A percentile compares a stretch with the other conserved stretches of the same genome.
Evolutionary conservation across 768 basidiomycete genomes (phyloP).

Genomic region (Clitopilus hobsonii): DNA sequence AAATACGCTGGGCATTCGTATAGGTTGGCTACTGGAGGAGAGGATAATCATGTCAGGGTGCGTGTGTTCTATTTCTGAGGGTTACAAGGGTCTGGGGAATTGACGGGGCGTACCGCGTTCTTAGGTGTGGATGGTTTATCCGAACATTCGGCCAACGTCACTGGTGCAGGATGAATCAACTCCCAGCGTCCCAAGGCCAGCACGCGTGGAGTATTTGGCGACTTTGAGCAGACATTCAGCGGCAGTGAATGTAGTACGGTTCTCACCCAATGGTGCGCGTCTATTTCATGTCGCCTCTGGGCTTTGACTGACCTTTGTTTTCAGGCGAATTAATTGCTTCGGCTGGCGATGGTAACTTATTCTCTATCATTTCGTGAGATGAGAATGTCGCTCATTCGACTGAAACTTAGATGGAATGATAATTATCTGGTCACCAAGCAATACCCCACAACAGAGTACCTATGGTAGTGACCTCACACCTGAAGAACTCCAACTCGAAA

Average conservation of each 20-base stretch:
- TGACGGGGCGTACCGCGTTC: conserved; percentile 4
- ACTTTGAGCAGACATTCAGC: conserved; percentile 91
- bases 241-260: conserved; percentile 94
- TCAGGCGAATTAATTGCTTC: conserved; percentile 90
- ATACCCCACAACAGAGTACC: conserved; percentile 59
- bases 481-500: conserved; percentile 84
- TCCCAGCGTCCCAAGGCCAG: conserved; percentile 34
- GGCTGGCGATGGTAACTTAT: conserved; percentile 85
- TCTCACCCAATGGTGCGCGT: conserved; percentile 83
- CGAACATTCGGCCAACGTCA: conserved; percentile 73
- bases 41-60: conserved; percentile 95
- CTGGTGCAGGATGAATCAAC: conserved; percentile 39
- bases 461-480: conserved; percentile 80
- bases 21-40: conserved; percentile 90
- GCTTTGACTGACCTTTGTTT: conserved; percentile 5
- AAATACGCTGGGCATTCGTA: conserved; percentile 72
- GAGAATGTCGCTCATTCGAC: conserved; percentile 10
- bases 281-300: conserved; percentile 1
- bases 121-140: conserved; percentile 93
- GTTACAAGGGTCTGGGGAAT: conserved; percentile 7
- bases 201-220: conserved; percentile 95
- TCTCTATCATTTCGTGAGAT: conserved; percentile 2
- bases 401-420: conserved; percentile 82
- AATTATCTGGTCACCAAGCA: conserved; percentile 89
- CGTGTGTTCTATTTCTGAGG: conserved; percentile 29